Conservation (phyloP, 2,329 filamentous ascomycete species). For the Penicillium brasilianum region DNA sequence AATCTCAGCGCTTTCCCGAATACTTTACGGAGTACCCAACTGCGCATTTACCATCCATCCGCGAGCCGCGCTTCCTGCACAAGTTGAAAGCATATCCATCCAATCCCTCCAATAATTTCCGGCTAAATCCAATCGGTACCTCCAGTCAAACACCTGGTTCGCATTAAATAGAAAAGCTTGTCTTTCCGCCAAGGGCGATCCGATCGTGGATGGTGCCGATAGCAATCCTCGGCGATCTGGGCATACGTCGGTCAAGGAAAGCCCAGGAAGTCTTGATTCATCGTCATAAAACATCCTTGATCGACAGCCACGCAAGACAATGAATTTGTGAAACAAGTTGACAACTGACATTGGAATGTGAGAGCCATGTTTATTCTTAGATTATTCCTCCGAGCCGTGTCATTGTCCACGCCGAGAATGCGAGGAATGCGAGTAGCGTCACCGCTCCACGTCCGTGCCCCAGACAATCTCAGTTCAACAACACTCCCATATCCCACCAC, state of each 20-base stretch:
- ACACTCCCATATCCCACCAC: background rate
- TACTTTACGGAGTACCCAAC: background rate
- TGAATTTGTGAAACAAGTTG: background rate
- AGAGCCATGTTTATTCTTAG: conserved; percentile 2
- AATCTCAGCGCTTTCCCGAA: background rate
- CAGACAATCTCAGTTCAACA: background rate
- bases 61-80: background rate
- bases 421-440: conserved; percentile 1
- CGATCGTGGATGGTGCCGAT: conserved; percentile 15
- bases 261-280: conserved; percentile 5
- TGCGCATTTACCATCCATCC: background rate
- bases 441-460: conserved; percentile 2
- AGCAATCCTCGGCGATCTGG: conserved; percentile 16
- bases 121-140: background rate
- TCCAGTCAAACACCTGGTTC: background rate
- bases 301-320: background rate
- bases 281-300: background rate
- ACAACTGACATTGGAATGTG: background rate
- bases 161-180: conserved; percentile 24
- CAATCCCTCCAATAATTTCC: background rate
- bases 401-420: conserved; percentile 1
- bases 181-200: conserved; percentile 23
- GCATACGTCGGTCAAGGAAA: conserved; percentile 9
- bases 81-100: background rate
- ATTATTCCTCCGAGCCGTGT: background rate